Percentiles rank a stretch among this genome's conserved stretches.
Evolutionary conservation across 2,329 filamentous ascomycete species (phyloP).

Genomic region (Trichoderma atroviride): DNA sequence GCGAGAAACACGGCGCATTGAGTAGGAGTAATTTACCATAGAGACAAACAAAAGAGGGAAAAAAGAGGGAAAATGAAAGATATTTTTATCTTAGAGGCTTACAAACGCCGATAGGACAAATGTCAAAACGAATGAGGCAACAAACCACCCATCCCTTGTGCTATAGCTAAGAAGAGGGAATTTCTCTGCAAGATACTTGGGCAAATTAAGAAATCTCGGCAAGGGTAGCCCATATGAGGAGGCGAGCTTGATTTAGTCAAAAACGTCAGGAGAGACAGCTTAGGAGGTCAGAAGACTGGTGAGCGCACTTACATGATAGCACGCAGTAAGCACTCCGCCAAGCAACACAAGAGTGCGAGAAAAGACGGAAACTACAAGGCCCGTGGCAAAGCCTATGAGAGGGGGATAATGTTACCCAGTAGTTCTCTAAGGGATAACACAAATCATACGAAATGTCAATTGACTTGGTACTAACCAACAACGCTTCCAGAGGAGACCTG

Average conservation of each 20-base stretch:
- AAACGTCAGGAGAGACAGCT: constrained; percentile 15
- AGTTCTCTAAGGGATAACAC: neutral
- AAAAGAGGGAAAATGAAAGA: neutral
- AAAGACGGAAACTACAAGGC: constrained; percentile 69
- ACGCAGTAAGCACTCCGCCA: constrained; percentile 64
- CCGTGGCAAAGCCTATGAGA: constrained; percentile 60
- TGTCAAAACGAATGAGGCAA: constrained; percentile 70
- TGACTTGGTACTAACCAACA: constrained; percentile 43
- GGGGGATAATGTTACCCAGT: neutral
- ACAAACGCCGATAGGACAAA: constrained; percentile 65
- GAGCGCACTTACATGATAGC: constrained; percentile 58
- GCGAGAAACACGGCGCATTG: constrained; percentile 75
- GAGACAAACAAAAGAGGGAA: neutral
- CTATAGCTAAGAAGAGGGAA: constrained; percentile 53
- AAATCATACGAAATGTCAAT: neutral
- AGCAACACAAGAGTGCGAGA: constrained; percentile 70
- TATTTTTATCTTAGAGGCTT: constrained; percentile 45
- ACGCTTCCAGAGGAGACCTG: constrained; percentile 60
- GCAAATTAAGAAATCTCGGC: constrained; percentile 42
- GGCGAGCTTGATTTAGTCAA: constrained; percentile 42
- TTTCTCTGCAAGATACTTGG: constrained; percentile 39
- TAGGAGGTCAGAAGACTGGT: neutral
- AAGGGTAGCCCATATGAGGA: constrained; percentile 49
- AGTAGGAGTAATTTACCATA: constrained; percentile 25
- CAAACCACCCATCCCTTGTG: constrained; percentile 64